Percentiles rank a stretch among this genome's conserved stretches.
phyloP scores from a whole-genome alignment of 2,329 filamentous ascomycete genomes.

The Apiospora pterosperma region DNA sequence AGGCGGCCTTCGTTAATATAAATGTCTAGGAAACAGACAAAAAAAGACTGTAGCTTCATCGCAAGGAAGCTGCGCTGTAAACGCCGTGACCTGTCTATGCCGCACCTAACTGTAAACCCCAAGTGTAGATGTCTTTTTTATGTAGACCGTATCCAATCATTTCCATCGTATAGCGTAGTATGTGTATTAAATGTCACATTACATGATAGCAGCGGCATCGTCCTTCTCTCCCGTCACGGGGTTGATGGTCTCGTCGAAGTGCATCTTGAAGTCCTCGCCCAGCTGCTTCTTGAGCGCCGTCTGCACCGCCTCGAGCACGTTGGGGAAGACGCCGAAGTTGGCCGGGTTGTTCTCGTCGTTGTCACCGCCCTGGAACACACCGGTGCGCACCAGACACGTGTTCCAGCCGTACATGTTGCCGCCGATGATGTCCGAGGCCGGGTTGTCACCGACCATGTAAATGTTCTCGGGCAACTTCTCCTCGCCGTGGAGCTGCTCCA shows the following conservation, averaged over 20 bases:
- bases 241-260: slow-evolving; percentile 70
- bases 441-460: slow-evolving; percentile 78
- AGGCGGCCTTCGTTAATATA: too few species aligned
- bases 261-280: slow-evolving; percentile 70
- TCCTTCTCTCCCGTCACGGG: slow-evolving; percentile 52
- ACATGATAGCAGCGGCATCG: slow-evolving; percentile 25
- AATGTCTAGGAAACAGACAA: not conserved
- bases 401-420: slow-evolving; percentile 84
- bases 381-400: slow-evolving; percentile 73
- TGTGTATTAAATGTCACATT: not conserved
- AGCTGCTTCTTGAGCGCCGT: slow-evolving; percentile 66
- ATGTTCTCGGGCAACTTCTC: slow-evolving; percentile 65
- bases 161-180: slow-evolving; percentile 24
- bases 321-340: slow-evolving; percentile 72
- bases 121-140: not conserved
- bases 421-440: slow-evolving; percentile 69
- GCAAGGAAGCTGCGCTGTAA: not conserved
- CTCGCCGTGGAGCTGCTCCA: slow-evolving; percentile 72
- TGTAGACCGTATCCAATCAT: not conserved
- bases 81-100: slow-evolving; percentile 4
- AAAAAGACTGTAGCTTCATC: not conserved
- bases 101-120: not conserved
- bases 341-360: slow-evolving; percentile 76
- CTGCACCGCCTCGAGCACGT: slow-evolving; percentile 69
- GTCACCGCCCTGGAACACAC: slow-evolving; percentile 73